These are phyloP conservation scores for Rachicladosporium sp. DNA, from an alignment of 2,329 filamentous ascomycete species.

Conservation along the genomic window DNA sequence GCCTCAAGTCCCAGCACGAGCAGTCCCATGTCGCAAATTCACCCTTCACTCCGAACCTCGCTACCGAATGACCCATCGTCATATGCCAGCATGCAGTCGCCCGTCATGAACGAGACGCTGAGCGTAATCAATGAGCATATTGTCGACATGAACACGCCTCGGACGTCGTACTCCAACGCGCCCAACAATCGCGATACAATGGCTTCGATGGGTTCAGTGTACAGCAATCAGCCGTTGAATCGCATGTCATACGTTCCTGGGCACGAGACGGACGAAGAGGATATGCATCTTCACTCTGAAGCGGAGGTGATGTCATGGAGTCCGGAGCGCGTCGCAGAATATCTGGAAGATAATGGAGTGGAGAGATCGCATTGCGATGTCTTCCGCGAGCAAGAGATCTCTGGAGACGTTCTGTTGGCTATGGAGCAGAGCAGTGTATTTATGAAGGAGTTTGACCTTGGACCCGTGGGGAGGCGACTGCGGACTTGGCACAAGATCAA, in stretches of 20 bases:
- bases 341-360: constrained; percentile 72
- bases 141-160: constrained; percentile 62
- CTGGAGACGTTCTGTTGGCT: constrained; percentile 79
- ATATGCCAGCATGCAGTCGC: constrained; percentile 22
- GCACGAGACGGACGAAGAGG: constrained; percentile 90
- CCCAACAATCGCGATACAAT: constrained; percentile 25
- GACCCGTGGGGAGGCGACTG: constrained; percentile 74
- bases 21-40: constrained; percentile 1
- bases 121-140: constrained; percentile 97
- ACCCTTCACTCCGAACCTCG: constrained; percentile 1
- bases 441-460: constrained; percentile 88
- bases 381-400: constrained; percentile 90
- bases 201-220: constrained; percentile 54
- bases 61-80: neutral
- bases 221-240: constrained; percentile 65
- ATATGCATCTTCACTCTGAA: constrained; percentile 55
- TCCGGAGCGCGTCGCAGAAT: constrained; percentile 72
- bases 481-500: constrained; percentile 98
- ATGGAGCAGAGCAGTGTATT: constrained; percentile 95
- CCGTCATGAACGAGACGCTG: constrained; percentile 85
- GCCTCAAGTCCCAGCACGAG: constrained; percentile 3
- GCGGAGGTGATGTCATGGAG: constrained; percentile 71
- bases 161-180: constrained; percentile 35
- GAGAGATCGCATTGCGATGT: constrained; percentile 87
- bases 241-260: constrained; percentile 85